Conservation (phyloP, 345 rosid genomes). For the Euphorbia peplus region DNA sequence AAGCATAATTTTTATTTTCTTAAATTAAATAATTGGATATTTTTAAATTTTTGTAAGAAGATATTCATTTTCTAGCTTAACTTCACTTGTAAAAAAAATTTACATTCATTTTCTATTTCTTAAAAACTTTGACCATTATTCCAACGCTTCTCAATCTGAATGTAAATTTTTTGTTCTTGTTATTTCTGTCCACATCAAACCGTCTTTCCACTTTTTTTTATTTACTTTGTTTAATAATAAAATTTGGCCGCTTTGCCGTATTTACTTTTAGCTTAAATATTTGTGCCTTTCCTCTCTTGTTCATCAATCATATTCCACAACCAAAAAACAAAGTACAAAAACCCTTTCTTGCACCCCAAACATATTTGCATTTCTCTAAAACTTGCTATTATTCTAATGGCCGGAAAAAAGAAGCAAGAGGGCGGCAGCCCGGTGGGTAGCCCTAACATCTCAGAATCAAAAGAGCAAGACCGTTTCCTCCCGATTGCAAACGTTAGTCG, state of each 20-base stretch:
- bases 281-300: neutral
- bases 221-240: constrained; percentile 8
- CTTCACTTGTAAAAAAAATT: too few relatives aligned
- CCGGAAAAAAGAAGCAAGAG: constrained; percentile 35
- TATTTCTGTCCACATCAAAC: constrained; percentile 41
- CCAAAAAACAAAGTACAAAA: too few relatives aligned
- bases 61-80: too few relatives aligned
- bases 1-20: too few relatives aligned
- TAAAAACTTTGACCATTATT: constrained; percentile 19
- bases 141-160: constrained; percentile 25
- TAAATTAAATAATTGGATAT: too few relatives aligned
- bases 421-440: constrained; percentile 41
- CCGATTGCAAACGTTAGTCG: constrained; percentile 21
- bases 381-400: constrained; percentile 21
- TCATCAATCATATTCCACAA: constrained; percentile 24
- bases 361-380: too few relatives aligned
- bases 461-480: constrained; percentile 18
- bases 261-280: constrained; percentile 17
- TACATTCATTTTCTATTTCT: too few relatives aligned
- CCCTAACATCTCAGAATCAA: constrained; percentile 23
- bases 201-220: constrained; percentile 27
- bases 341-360: too few relatives aligned
- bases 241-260: neutral
- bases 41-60: too few relatives aligned
- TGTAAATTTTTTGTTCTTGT: constrained; percentile 11